A percentile compares a stretch with the other conserved stretches of the same genome.
These are phyloP conservation scores for Colletotrichum sp. DNA, from an alignment of 2,329 filamentous ascomycete genomes.

Conservation along the genomic window DNA sequence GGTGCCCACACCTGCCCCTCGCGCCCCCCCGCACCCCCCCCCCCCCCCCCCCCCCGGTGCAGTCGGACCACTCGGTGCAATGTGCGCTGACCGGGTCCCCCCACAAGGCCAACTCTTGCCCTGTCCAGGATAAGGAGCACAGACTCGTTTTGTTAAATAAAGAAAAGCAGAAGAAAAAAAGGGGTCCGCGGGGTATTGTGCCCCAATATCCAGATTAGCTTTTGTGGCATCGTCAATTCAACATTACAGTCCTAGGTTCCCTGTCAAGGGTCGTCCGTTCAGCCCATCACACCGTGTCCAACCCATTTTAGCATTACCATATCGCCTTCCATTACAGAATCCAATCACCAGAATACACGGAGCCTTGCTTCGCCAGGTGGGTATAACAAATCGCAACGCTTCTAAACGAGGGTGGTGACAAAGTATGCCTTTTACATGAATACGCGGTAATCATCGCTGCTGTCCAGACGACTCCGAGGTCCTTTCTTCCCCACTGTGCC, in stretches of 20 bases:
- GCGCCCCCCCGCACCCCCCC: no score
- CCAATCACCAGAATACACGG: not conserved
- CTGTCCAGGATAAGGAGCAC: not conserved
- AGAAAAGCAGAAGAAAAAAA: not conserved
- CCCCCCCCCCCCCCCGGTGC: not conserved
- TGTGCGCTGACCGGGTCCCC: not conserved
- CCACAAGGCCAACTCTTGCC: not conserved
- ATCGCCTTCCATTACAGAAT: not conserved
- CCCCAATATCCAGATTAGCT: not conserved
- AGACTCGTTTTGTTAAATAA: not conserved
- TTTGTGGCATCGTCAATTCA: conserved; percentile 16
- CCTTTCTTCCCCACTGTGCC: conserved; percentile 8
- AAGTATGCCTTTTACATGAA: conserved; percentile 12
- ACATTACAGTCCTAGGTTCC: conserved; percentile 8
- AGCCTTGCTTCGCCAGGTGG: not conserved
- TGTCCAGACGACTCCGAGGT: conserved; percentile 1
- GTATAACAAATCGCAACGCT: conserved; percentile 22
- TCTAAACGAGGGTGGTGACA: not conserved
- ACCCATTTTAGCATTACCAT: not conserved
- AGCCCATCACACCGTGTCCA: not conserved
- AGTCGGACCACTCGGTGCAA: not conserved
- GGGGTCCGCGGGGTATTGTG: conserved; percentile 9
- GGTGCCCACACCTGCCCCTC: no score
- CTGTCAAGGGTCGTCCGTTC: not conserved
- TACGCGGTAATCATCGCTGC: conserved; percentile 19